Percentiles rank a stretch among this genome's conserved stretches.
Conservation (phyloP, 163 green algal species). For the Dunaliella salina region DNA sequence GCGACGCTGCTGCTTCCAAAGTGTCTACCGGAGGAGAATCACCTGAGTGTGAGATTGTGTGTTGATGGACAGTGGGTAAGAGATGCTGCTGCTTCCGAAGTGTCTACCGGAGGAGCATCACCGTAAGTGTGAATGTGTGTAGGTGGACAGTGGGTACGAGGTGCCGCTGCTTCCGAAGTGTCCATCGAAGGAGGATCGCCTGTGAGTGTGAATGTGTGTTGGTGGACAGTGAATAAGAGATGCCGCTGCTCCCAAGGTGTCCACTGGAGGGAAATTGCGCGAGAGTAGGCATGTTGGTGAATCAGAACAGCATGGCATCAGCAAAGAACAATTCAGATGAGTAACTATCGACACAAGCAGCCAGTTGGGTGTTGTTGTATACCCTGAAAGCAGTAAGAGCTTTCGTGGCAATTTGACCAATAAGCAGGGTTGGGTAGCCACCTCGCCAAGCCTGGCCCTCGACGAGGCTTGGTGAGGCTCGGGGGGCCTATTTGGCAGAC, state of each 20-base stretch:
- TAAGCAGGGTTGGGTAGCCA: no score
- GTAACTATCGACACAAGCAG: no score
- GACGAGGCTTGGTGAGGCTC: no score
- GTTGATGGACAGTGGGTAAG: constrained; percentile 25
- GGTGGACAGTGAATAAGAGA: constrained; percentile 41
- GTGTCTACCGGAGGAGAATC: constrained; percentile 29
- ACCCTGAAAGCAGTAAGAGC: no score
- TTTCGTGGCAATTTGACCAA: no score
- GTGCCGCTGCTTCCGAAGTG: constrained; percentile 43
- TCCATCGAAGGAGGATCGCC: constrained; percentile 26
- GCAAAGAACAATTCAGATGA: no score
- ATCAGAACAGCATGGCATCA: no score
- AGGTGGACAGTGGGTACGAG: constrained; percentile 37
- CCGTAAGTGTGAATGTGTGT: no score
- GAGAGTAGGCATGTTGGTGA: background rate
- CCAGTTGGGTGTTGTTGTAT: no score
- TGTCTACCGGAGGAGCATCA: constrained; percentile 26
- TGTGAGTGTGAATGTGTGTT: no score
- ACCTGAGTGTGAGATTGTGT: background rate
- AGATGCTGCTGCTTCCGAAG: constrained; percentile 42
- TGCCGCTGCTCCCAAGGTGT: constrained; percentile 48
- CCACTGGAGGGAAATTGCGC: constrained; percentile 12
- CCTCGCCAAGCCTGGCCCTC: no score
- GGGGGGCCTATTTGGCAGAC: no score
- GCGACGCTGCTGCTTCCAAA: constrained; percentile 41